Conservation (phyloP, 306 rosid species). For the Calophaca sinica region DNA sequence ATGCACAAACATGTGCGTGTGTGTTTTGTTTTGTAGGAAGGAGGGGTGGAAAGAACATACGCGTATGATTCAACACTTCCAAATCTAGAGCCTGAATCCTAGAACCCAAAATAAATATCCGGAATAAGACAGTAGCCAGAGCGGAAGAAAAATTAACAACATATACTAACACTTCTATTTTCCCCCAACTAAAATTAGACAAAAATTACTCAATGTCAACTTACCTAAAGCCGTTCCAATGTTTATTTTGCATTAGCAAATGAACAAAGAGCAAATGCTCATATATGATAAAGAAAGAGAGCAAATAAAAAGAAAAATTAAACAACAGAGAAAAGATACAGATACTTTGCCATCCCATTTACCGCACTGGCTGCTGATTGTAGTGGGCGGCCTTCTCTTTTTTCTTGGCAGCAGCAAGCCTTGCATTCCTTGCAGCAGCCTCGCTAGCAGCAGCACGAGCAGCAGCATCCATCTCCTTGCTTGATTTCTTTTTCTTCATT, state of each 20-base stretch:
- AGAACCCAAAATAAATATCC: background rate
- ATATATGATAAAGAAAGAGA: conserved; percentile 49
- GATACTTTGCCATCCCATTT: conserved; percentile 43
- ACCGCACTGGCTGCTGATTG: conserved; percentile 85
- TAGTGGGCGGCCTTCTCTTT: conserved; percentile 75
- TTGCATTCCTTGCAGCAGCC: conserved; percentile 82
- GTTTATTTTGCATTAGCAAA: conserved; percentile 61
- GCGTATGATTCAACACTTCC: background rate
- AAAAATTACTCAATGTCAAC: conserved; percentile 45
- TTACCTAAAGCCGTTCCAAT: conserved; percentile 46
- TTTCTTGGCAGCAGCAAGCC: conserved; percentile 74
- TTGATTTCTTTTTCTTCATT: conserved; percentile 76
- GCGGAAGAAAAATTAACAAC: conserved; percentile 26
- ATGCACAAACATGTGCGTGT: background rate
- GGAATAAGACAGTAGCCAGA: background rate
- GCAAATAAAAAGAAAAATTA: conserved; percentile 40
- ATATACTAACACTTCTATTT: conserved; percentile 31
- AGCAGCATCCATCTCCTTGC: conserved; percentile 78
- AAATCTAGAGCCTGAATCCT: conserved; percentile 1
- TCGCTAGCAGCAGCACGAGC: conserved; percentile 78
- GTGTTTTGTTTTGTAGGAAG: too few relatives aligned
- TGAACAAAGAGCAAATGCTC: conserved; percentile 58
- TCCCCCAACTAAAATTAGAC: conserved; percentile 19
- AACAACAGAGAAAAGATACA: conserved; percentile 39
- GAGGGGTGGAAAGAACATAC: too few relatives aligned